These are phyloP conservation scores for Persicaria tinctoria DNA, from an alignment of 148 eudicot species.

Conservation along the genomic window DNA sequence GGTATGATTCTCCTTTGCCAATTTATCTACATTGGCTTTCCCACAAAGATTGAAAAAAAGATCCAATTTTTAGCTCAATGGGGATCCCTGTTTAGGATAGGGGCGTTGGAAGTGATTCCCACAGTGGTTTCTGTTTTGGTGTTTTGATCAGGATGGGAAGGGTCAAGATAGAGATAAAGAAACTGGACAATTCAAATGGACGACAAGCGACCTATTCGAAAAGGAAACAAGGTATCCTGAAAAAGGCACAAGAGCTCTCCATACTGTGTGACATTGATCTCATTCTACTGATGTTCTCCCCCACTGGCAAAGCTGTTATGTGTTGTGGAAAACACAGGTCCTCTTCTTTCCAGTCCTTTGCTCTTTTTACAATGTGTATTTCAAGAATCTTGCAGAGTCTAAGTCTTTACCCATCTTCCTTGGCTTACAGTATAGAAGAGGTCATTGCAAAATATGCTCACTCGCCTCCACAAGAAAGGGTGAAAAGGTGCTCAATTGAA, in stretches of 20 bases:
- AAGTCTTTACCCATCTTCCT: no score
- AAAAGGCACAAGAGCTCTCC: slow-evolving; percentile 34
- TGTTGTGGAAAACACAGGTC: slow-evolving; percentile 5
- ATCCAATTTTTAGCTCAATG: no score
- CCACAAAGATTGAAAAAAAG: no score
- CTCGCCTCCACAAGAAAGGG: slow-evolving; percentile 34
- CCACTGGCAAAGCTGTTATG: slow-evolving; percentile 25
- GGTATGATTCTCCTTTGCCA: no score
- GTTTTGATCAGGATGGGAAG: slow-evolving; percentile 26
- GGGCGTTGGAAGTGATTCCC: not conserved
- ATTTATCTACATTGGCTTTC: no score
- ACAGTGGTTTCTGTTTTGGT: slow-evolving; percentile 4
- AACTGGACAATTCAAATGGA: slow-evolving; percentile 24
- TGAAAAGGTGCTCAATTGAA: slow-evolving; percentile 21
- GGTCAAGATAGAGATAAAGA: slow-evolving; percentile 36
- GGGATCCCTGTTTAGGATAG: not conserved
- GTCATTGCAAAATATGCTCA: slow-evolving; percentile 28
- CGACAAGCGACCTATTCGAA: slow-evolving; percentile 35
- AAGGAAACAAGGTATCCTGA: slow-evolving; percentile 33
- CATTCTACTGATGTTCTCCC: slow-evolving; percentile 35
- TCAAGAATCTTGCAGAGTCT: no score
- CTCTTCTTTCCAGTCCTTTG: not conserved
- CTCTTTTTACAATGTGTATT: not conserved
- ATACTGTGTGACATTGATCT: slow-evolving; percentile 33
- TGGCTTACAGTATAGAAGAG: slow-evolving; percentile 25